These are phyloP conservation scores for Penstemon eatonii DNA, from an alignment of 257 asterid genomes.

Conservation along the genomic window DNA sequence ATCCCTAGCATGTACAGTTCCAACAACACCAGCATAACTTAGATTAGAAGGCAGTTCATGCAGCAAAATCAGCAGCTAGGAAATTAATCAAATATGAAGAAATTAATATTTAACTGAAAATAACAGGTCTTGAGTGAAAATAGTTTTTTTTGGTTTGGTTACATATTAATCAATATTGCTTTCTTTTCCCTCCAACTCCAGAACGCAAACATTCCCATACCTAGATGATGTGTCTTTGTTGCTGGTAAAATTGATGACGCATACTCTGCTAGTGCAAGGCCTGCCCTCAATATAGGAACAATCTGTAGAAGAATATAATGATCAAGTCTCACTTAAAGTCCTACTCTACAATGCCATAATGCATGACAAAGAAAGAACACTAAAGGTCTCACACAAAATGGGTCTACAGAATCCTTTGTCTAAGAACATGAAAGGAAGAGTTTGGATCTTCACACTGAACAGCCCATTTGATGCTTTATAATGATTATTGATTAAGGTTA, in stretches of 20 bases:
- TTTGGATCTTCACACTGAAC: neutral
- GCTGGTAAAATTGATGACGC: slow-evolving; percentile 88
- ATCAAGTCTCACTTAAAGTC: slow-evolving; percentile 20
- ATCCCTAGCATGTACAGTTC: slow-evolving; percentile 51
- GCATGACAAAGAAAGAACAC: neutral
- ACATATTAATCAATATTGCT: neutral
- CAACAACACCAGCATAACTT: slow-evolving; percentile 15
- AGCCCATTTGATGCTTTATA: no score
- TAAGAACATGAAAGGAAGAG: neutral
- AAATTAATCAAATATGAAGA: slow-evolving; percentile 15
- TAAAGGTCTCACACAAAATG: neutral
- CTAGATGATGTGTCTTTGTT: slow-evolving; percentile 81
- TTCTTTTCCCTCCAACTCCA: slow-evolving; percentile 6
- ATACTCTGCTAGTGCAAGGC: slow-evolving; percentile 96
- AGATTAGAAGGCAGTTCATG: slow-evolving; percentile 18
- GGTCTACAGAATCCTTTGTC: neutral
- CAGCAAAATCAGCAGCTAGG: neutral
- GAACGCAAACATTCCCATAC: slow-evolving; percentile 40
- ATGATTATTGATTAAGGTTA: no score
- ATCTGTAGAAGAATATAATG: slow-evolving; percentile 51
- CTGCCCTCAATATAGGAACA: slow-evolving; percentile 97
- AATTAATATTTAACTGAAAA: slow-evolving; percentile 1
- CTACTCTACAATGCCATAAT: slow-evolving; percentile 3
- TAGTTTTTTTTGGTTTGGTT: neutral
- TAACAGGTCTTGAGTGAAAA: slow-evolving; percentile 11